phyloP scores from a whole-genome alignment of 176 grass and related monocot species.

The Guadua angustifolia region DNA sequence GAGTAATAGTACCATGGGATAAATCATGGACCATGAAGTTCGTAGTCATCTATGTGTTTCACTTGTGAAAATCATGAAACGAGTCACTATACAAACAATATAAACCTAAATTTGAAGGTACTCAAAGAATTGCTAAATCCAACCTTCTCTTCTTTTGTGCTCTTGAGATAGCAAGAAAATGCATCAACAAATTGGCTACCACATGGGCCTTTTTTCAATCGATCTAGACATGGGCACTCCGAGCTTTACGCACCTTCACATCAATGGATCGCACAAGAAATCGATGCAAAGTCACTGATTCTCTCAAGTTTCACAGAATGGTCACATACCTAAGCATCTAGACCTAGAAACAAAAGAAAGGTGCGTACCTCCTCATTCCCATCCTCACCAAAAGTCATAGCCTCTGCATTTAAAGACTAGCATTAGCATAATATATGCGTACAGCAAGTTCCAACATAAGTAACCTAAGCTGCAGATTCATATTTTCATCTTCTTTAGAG shows the following conservation, averaged over 20 bases:
- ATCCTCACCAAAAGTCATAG: constrained; percentile 57
- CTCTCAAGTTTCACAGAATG: neutral
- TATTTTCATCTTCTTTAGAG: neutral
- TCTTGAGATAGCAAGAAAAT: no score
- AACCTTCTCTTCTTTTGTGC: no score
- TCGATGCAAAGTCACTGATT: constrained; percentile 27
- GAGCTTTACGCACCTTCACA: constrained; percentile 75
- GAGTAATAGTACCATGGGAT: neutral
- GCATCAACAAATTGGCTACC: constrained; percentile 75
- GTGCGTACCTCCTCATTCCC: constrained; percentile 55
- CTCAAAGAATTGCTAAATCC: no score
- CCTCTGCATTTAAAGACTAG: constrained; percentile 50
- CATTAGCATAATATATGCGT: neutral
- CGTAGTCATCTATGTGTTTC: no score
- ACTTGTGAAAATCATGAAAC: neutral
- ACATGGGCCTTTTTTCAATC: constrained; percentile 82
- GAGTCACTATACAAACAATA: constrained; percentile 19
- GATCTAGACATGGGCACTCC: constrained; percentile 83
- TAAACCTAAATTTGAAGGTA: no score
- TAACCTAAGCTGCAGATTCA: constrained; percentile 29
- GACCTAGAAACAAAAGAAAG: constrained; percentile 32
- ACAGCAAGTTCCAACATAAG: neutral
- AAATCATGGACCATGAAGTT: neutral
- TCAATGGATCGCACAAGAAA: constrained; percentile 70
- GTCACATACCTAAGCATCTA: neutral